Percentiles rank a stretch among this genome's conserved stretches.
Conservation (phyloP, 2,329 filamentous ascomycete species). For the Stachybotrys chartarum region DNA sequence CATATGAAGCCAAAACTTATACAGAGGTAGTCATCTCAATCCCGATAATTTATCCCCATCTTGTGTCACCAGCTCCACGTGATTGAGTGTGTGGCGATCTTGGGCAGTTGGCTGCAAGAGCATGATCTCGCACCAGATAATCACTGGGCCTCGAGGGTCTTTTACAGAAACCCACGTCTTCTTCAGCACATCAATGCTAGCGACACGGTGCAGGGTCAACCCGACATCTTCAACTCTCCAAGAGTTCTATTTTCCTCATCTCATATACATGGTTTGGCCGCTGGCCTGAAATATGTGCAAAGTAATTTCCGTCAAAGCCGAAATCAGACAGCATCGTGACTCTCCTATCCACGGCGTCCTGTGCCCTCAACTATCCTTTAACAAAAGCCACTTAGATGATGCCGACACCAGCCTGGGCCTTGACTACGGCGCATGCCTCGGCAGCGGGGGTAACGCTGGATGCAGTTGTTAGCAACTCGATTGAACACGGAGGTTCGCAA, state of each 20-base stretch:
- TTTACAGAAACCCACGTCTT: neutral
- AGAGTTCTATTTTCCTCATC: neutral
- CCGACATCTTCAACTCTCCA: neutral
- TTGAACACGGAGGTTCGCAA: neutral
- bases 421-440: constrained; percentile 11
- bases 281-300: neutral
- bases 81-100: no score
- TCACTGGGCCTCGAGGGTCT: no score
- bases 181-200: neutral
- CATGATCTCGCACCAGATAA: no score
- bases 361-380: neutral
- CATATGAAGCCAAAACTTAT: no score
- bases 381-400: neutral
- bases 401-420: constrained; percentile 9
- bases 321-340: neutral
- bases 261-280: neutral
- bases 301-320: neutral
- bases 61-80: no score
- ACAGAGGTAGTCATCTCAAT: no score
- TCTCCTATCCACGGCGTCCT: neutral
- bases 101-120: no score
- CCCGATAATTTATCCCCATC: no score
- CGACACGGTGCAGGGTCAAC: neutral
- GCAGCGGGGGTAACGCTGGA: constrained; percentile 19
- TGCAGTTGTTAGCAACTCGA: constrained; percentile 24